Evolutionary conservation across 1,284 basidiomycete species (phyloP).

Genomic region (Puccinia triticina): DNA sequence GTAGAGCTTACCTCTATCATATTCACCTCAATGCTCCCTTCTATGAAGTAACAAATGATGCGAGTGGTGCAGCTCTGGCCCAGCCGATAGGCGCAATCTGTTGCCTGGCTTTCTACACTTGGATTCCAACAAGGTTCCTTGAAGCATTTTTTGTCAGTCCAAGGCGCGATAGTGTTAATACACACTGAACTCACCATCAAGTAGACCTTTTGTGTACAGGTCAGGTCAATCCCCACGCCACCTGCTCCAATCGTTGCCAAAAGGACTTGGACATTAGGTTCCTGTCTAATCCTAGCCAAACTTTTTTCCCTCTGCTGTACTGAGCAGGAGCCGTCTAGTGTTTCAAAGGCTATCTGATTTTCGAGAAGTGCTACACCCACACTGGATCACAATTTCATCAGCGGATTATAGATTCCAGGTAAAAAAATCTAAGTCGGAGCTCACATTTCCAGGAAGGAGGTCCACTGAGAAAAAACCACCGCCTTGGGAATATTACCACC

Average conservation of each 20-base stretch:
- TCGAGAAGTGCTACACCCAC: neutral
- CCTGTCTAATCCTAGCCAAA: neutral
- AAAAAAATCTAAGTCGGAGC: neutral
- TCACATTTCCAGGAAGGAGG: neutral
- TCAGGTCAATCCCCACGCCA: conserved; percentile 16
- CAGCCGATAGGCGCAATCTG: conserved; percentile 7
- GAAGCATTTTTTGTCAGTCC: neutral
- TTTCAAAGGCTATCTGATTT: neutral
- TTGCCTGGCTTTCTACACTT: conserved; percentile 10
- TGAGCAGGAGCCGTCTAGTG: neutral
- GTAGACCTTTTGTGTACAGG: conserved; percentile 3
- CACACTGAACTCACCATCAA: conserved; percentile 8
- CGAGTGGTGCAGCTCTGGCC: neutral
- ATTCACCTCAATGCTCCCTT: conserved; percentile 5
- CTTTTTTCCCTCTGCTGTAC: neutral
- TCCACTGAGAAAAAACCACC: neutral
- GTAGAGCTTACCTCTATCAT: neutral
- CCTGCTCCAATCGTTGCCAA: conserved; percentile 6
- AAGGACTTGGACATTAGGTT: neutral
- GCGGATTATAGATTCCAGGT: neutral
- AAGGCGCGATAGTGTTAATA: neutral
- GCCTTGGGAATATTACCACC: neutral
- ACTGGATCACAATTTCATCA: neutral
- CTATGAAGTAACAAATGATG: neutral
- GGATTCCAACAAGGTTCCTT: conserved; percentile 18